Evolutionary conservation across 2,329 filamentous ascomycete species (phyloP).

Genomic region (Penicillium vulpinum): DNA sequence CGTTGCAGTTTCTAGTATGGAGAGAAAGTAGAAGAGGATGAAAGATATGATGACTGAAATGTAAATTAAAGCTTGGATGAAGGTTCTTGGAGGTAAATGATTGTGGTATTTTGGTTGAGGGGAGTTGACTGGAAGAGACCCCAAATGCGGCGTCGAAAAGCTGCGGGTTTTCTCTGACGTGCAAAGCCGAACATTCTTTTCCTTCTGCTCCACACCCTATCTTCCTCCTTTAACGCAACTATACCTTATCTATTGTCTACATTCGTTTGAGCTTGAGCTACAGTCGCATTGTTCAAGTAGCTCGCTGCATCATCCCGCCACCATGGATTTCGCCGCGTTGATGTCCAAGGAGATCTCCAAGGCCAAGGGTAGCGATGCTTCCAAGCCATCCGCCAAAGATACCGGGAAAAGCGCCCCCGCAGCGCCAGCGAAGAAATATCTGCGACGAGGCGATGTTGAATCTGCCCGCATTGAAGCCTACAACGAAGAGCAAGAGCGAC

Average conservation of each 20-base stretch:
- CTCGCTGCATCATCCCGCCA: conserved; percentile 22
- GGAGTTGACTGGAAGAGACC: conserved; percentile 8
- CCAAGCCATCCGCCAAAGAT: conserved; percentile 22
- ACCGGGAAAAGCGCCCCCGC: conserved; percentile 22
- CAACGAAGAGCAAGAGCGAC: conserved; percentile 72
- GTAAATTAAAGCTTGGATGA: background rate
- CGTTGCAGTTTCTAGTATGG: background rate
- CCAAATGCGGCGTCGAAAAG: conserved; percentile 19
- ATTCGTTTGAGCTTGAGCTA: background rate
- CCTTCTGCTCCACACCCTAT: conserved; percentile 3
- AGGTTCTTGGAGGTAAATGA: background rate
- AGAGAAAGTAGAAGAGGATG: background rate
- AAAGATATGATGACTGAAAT: background rate
- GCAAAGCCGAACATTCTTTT: conserved; percentile 13
- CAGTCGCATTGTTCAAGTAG: background rate
- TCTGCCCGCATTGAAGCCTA: conserved; percentile 78
- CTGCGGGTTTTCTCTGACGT: conserved; percentile 10
- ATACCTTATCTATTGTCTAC: background rate
- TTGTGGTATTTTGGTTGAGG: background rate
- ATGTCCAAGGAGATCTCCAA: conserved; percentile 94
- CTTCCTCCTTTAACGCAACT: background rate
- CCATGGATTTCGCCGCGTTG: conserved; percentile 92
- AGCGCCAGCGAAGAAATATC: conserved; percentile 67
- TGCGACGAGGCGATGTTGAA: conserved; percentile 83
- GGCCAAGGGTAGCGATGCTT: conserved; percentile 57